Conservation (phyloP, 176 grass and related monocot species). For the Pharus latifolius region DNA sequence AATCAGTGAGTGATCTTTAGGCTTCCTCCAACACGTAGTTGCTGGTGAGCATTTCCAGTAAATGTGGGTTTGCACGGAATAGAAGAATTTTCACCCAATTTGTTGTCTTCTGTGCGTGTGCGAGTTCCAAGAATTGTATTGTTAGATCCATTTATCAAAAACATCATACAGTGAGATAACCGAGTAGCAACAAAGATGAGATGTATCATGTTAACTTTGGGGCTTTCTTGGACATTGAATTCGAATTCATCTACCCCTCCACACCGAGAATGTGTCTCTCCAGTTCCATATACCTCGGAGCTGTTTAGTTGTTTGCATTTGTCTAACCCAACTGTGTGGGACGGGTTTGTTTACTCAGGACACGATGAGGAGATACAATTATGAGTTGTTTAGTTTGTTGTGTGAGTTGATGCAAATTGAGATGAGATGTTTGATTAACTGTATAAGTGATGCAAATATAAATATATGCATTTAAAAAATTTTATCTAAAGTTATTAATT, state of each 20-base stretch:
- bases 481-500: no score
- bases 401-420: no score
- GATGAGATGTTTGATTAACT: no score
- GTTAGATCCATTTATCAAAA: slow-evolving; percentile 14
- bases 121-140: slow-evolving; percentile 17
- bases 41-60: slow-evolving; percentile 2
- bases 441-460: no score
- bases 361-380: no score
- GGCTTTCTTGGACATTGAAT: not conserved
- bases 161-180: slow-evolving; percentile 4
- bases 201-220: slow-evolving; percentile 7
- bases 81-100: slow-evolving; percentile 26
- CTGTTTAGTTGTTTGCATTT: no score
- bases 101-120: slow-evolving; percentile 18
- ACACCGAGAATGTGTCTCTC: not conserved
- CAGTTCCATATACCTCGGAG: not conserved
- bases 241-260: not conserved
- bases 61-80: not conserved
- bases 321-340: no score
- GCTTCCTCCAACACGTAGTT: no score
- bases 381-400: no score
- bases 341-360: no score
- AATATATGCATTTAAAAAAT: no score
- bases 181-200: slow-evolving; percentile 9
- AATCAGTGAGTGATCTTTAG: not conserved